phyloP scores from a whole-genome alignment of 345 rosid genomes.

The Trapa incisa region DNA sequence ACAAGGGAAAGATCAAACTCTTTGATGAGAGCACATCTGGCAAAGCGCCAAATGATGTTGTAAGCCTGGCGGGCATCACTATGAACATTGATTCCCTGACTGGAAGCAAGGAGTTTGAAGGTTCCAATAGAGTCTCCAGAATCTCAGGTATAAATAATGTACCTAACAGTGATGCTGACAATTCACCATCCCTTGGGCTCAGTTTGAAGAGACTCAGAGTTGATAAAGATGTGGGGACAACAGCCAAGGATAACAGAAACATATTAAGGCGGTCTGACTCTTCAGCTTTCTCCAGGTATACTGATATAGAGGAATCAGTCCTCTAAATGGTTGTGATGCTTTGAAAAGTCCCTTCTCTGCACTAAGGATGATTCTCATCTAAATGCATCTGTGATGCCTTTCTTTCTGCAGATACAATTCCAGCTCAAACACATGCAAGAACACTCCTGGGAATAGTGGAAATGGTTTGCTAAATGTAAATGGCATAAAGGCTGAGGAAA shows the following conservation, averaged over 20 bases:
- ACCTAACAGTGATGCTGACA: slow-evolving; percentile 20
- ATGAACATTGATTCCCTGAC: slow-evolving; percentile 14
- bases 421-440: slow-evolving; percentile 29
- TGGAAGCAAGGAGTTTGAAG: slow-evolving; percentile 23
- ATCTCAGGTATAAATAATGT: slow-evolving; percentile 18
- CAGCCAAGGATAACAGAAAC: slow-evolving; percentile 30
- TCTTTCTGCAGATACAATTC: slow-evolving; percentile 29
- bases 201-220: slow-evolving; percentile 32
- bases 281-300: slow-evolving; percentile 74
- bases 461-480: slow-evolving; percentile 44
- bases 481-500: slow-evolving; percentile 30
- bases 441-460: slow-evolving; percentile 33
- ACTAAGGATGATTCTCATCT: not conserved
- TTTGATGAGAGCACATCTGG: slow-evolving; percentile 19
- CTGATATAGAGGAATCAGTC: slow-evolving; percentile 13
- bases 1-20: slow-evolving; percentile 17
- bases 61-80: slow-evolving; percentile 11
- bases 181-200: slow-evolving; percentile 32
- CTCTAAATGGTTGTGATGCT: not conserved
- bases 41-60: slow-evolving; percentile 16
- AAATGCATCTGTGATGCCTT: not conserved
- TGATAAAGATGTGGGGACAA: slow-evolving; percentile 16
- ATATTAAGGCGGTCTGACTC: slow-evolving; percentile 50
- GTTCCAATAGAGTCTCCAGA: slow-evolving; percentile 16
- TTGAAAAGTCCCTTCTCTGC: not conserved